A percentile compares a stretch with the other conserved stretches of the same genome.
phyloP scores from a whole-genome alignment of 345 rosid species.

The Trapa bicornis region DNA sequence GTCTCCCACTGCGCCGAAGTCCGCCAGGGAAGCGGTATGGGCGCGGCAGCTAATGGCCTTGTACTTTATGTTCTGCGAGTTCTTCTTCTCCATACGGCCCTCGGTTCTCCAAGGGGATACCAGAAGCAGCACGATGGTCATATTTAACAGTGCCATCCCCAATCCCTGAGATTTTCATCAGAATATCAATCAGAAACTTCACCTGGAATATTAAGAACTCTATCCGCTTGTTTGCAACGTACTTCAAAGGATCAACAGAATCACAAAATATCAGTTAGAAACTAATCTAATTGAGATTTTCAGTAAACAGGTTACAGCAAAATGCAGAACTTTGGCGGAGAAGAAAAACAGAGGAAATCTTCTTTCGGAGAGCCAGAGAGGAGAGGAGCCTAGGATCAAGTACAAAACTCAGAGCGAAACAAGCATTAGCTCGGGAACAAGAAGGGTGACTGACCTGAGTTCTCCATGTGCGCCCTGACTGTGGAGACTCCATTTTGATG shows the following conservation, averaged over 20 bases:
- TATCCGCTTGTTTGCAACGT: neutral
- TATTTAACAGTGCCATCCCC: slow-evolving; percentile 4
- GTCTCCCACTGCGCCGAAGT: slow-evolving; percentile 83
- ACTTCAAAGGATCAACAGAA: no score
- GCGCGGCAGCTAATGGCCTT: slow-evolving; percentile 52
- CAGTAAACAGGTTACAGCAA: neutral
- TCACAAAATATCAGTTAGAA: neutral
- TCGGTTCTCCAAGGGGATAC: slow-evolving; percentile 24
- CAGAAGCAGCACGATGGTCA: slow-evolving; percentile 10
- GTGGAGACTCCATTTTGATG: neutral
- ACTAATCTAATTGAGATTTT: neutral
- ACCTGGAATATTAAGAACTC: neutral
- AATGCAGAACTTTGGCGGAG: neutral
- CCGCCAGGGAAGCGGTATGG: slow-evolving; percentile 55
- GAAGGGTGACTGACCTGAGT: neutral
- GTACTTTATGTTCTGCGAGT: slow-evolving; percentile 24
- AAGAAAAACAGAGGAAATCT: neutral
- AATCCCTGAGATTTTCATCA: slow-evolving; percentile 1
- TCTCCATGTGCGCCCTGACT: neutral
- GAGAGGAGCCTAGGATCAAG: no score
- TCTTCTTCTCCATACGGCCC: slow-evolving; percentile 10
- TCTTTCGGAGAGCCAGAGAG: neutral
- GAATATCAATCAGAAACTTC: neutral
- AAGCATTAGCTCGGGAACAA: neutral
- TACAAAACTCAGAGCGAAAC: no score